Conservation (phyloP, 441 rosid genomes). For the Mallotus japonicus region DNA sequence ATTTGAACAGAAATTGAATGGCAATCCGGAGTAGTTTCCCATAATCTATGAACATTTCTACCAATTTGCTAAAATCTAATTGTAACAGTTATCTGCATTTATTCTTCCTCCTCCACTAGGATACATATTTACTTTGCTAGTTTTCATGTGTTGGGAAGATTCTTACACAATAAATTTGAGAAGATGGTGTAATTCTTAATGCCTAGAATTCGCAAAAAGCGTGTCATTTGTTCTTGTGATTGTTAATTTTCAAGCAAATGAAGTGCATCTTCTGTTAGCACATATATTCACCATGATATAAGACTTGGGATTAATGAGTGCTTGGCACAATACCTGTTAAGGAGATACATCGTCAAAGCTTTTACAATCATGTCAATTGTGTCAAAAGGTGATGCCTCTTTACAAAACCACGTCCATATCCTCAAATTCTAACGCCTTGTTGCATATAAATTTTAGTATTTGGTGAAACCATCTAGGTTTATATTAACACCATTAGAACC, state of each 20-base stretch:
- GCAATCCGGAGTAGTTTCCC: not conserved
- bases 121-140: not conserved
- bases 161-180: not conserved
- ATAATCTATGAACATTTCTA: not conserved
- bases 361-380: not conserved
- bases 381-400: not conserved
- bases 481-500: not conserved
- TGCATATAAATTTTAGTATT: not conserved
- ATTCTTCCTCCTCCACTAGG: not conserved
- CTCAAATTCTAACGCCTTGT: not conserved
- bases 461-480: not conserved
- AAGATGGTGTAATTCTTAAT: not conserved
- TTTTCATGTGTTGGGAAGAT: not conserved
- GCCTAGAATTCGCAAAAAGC: not conserved
- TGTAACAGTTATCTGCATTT: not conserved
- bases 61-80: not conserved
- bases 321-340: not conserved
- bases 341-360: not conserved
- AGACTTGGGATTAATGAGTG: not conserved
- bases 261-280: not conserved
- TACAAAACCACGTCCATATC: not conserved
- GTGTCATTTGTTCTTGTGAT: not conserved
- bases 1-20: not conserved
- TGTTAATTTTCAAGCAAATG: not conserved
- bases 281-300: not conserved